Base-by-base conservation (phyloP, 768 basidiomycete genomes). In the Suillus fuscotomentosus region DNA sequence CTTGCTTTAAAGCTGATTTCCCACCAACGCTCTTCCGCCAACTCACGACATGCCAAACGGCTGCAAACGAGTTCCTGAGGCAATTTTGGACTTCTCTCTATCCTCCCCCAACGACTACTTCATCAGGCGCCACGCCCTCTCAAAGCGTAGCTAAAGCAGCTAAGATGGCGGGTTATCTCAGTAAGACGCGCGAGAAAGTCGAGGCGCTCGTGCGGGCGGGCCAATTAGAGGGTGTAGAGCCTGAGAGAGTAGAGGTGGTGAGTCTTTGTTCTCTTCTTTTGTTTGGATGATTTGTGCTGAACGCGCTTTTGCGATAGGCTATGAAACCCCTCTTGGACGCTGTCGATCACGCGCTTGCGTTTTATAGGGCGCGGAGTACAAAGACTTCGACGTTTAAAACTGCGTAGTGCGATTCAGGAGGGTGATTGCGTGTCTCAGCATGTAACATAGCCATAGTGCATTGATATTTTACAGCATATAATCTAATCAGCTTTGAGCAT, bases 81-180 rank as follows among this genome's bases (percentile, higher is more conserved):
- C 97, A 99, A 73, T 98, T 95, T 74, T 99, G 96, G 95, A 84
- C 89, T 2, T 86, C 94, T 2, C 85, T 92, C 59, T 91, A 94
- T 67, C 96, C 95, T 6, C 87, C 90, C 7, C 76, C 83, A 1
- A 79, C 83, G 20, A 91, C 57, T 7, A 80, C 83, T 0, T 73
- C 85, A 3, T 77, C 80, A 5, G 68, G 78, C 0, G 79, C 86
- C 2, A 88, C 88, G 0, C 83, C 87, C 3, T 82, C 84, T 0
- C 92, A 97, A 71, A 87, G 89, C 68, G 83, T 86, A 1, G 82
- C 85, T 6, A 94, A 95, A 72, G 91, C 90, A 0, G 84, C 86
- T 8, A 96, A 94, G 79, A 97, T 99, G 96, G 86, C 87, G 5
- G 86, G 82, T 3, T 97, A 94, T 73, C 81, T 99, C 41, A 76